Conservation (phyloP, 2,329 filamentous ascomycete species). For the Talaromyces verruculosus region DNA sequence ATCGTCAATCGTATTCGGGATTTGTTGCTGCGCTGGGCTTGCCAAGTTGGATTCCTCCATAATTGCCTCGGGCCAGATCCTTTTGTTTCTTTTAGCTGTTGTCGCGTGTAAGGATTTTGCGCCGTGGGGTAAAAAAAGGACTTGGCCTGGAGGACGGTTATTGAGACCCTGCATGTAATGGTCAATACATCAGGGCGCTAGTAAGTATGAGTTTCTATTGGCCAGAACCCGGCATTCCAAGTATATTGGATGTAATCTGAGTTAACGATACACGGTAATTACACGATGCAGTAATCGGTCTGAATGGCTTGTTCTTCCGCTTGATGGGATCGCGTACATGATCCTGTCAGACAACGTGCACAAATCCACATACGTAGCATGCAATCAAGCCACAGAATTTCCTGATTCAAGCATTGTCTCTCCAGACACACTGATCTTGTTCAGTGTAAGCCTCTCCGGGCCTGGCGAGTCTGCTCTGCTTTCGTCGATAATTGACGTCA, state of each 20-base stretch:
- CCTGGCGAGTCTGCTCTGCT: not conserved
- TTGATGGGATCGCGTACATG: not conserved
- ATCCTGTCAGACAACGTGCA: not conserved
- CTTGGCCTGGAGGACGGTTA: not conserved
- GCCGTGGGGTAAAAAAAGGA: not conserved
- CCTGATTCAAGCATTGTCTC: not conserved
- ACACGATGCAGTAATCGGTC: not conserved
- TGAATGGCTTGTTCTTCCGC: not conserved
- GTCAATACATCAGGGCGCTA: not conserved
- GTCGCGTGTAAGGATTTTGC: not conserved
- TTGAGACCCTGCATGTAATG: slow-evolving; percentile 3
- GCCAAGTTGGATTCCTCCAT: slow-evolving; percentile 2
- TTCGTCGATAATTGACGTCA: slow-evolving; percentile 18
- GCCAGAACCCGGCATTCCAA: not conserved
- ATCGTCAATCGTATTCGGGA: not conserved
- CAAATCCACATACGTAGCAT: not conserved
- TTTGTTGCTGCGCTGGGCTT: not conserved
- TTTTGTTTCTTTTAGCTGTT: not conserved
- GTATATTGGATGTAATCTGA: not conserved
- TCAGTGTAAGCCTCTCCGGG: not conserved
- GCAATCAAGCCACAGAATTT: not conserved
- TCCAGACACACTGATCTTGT: not conserved
- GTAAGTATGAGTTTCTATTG: not conserved
- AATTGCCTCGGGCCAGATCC: not conserved
- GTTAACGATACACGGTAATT: not conserved